Percentiles rank a stretch among this genome's conserved stretches.
Evolutionary conservation across 805 yeast species (phyloP).

Genomic region (Priceomyces fermenticarens): DNA sequence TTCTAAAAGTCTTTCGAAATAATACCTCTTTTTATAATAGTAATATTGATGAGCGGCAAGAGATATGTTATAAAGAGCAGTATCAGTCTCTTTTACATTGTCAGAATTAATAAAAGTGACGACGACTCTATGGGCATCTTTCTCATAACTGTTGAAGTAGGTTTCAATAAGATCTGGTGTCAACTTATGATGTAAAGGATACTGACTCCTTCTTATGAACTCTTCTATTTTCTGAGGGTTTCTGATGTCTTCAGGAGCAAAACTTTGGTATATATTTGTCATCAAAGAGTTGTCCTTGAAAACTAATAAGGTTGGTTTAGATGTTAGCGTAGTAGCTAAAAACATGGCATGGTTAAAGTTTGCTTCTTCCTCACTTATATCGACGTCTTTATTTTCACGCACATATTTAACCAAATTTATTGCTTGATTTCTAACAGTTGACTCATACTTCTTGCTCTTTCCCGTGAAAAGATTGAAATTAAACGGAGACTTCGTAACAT

Average conservation of each 20-base stretch:
- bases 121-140: constrained; percentile 42
- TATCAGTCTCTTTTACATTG: constrained; percentile 28
- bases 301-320: constrained; percentile 60
- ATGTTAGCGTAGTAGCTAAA: constrained; percentile 51
- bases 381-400: constrained; percentile 37
- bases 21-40: constrained; percentile 38
- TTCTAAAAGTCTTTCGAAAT: constrained; percentile 29
- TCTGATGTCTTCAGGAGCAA: constrained; percentile 63
- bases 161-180: constrained; percentile 32
- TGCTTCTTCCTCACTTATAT: constrained; percentile 24
- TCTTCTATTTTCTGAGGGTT: constrained; percentile 43
- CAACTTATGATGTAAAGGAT: constrained; percentile 54
- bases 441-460: constrained; percentile 39
- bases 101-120: constrained; percentile 46
- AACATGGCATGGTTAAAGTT: constrained; percentile 45
- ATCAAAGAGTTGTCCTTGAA: constrained; percentile 56
- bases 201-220: constrained; percentile 48
- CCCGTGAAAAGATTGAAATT: constrained; percentile 54
- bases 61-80: constrained; percentile 37
- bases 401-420: constrained; percentile 39
- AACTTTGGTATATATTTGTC: constrained; percentile 55
- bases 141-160: constrained; percentile 29
- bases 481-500: constrained; percentile 53
- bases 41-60: constrained; percentile 50
- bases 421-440: constrained; percentile 41